Evolutionary conservation across 1,284 basidiomycete genomes (phyloP), one percentile per base, ranked within the genome.

Genomic region (Leccinum laetum): DNA sequence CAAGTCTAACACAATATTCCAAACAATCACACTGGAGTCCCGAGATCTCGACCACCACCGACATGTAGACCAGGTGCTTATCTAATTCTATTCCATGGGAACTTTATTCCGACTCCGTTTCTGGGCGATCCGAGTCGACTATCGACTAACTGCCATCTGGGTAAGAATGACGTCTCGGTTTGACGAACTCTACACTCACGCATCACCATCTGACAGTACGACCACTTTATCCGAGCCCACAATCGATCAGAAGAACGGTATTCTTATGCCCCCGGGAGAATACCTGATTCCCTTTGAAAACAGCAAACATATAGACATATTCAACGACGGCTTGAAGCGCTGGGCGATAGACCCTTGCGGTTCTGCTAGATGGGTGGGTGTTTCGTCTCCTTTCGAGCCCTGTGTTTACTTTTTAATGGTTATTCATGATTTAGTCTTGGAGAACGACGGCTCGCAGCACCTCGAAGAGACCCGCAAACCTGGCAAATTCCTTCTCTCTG

Each of bases 141-240:
- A 29, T 29, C 26, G 6, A 26, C 26, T 6, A 32, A 32, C 32
- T 29, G 32, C 32, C 32, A 9, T 6, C 26, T 70, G 35, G 18
- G 14, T 73, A 72, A 44, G 69, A 73, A 66, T 61, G 66, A 41
- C 65, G 63, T 41, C 64, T 75, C 4, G 52, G 26, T 4, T 39
- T 13, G 32, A 32, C 32, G 32, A 32, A 32, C 32, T 32, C 32
- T 32, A 32, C 32, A 32, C 32, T 32, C 32, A 32, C 9, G 32
- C 32, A 32, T 32, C 0, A 32, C 32, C 32, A 2, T 32, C 32
- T 32, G 32, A 32, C 32, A 32, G 32, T 32, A 10, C 32, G 32
- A 32, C 32, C 32, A 32, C 32, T 32, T 29, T 29, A 1, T 29
- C 29, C 29, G 9, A 32, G 32, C 32, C 13, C 39, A 41, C 39